These are phyloP conservation scores for Cairneyella variabilis DNA, from an alignment of 495 filamentous ascomycete species.

Conservation along the genomic window DNA sequence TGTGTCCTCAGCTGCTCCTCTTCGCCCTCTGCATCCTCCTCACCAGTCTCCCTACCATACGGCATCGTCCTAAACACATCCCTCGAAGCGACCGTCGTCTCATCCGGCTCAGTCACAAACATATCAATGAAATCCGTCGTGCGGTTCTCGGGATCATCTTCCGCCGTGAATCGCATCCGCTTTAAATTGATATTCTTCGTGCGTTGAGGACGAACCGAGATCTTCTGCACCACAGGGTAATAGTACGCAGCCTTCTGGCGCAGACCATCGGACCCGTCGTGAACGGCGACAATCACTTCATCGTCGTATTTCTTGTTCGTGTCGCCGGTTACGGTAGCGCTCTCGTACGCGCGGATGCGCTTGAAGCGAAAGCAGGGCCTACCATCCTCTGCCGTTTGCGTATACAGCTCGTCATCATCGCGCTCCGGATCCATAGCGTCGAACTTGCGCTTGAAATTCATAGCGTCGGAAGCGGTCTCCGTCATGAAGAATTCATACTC, in stretches of 20 bases:
- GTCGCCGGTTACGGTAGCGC: constrained; percentile 61
- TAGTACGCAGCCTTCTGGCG: constrained; percentile 78
- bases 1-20: too few species aligned
- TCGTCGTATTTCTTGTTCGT: constrained; percentile 61
- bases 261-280: constrained; percentile 37
- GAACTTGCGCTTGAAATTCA: constrained; percentile 69
- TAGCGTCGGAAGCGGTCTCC: constrained; percentile 48
- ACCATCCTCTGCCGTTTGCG: constrained; percentile 40
- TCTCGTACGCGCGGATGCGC: constrained; percentile 80
- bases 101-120: constrained; percentile 18
- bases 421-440: constrained; percentile 63
- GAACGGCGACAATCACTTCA: constrained; percentile 48
- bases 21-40: constrained; percentile 12
- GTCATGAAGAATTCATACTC: constrained; percentile 82
- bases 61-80: constrained; percentile 19
- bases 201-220: constrained; percentile 50
- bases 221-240: constrained; percentile 77
- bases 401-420: constrained; percentile 65
- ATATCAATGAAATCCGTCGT: constrained; percentile 26
- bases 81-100: constrained; percentile 6
- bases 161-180: neutral
- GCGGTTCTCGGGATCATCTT: constrained; percentile 5
- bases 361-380: constrained; percentile 65
- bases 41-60: constrained; percentile 16
- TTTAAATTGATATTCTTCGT: constrained; percentile 46